A percentile compares a stretch with the other conserved stretches of the same genome.
Conservation (phyloP, 768 basidiomycete species). For the Kwoniella europaea region DNA sequence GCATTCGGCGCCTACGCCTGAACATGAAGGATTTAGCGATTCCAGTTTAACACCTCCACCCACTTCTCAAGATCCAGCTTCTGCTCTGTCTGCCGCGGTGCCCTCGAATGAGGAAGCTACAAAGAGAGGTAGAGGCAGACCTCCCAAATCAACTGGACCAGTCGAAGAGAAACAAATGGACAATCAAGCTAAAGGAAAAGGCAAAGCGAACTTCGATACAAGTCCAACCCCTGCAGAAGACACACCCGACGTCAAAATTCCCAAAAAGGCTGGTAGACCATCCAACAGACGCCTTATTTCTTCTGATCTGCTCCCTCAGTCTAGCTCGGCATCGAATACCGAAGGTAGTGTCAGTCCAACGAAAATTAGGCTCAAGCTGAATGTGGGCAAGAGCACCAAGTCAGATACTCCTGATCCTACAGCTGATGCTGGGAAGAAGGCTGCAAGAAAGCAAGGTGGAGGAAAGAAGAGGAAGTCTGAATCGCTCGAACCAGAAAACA, state of each 20-base stretch:
- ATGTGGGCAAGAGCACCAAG: not conserved
- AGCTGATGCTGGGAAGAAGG: not conserved
- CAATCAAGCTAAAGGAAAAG: constrained; percentile 4
- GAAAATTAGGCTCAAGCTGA: constrained; percentile 14
- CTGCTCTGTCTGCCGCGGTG: not conserved
- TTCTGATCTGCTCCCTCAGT: not conserved
- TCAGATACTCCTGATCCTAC: not conserved
- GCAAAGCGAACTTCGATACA: not conserved
- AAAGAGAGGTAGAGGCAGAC: not conserved
- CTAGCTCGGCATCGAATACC: not conserved
- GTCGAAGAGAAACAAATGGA: not conserved
- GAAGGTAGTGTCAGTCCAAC: constrained; percentile 8
- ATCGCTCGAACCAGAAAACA: constrained; percentile 1
- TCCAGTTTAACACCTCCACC: constrained; percentile 14
- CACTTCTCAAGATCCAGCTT: not conserved
- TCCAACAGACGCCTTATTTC: not conserved
- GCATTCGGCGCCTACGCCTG: not conserved
- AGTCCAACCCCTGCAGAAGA: no score
- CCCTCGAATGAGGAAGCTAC: not conserved
- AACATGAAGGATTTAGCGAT: constrained; percentile 15
- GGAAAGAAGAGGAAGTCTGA: constrained; percentile 15
- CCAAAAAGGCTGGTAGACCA: not conserved
- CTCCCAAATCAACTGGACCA: not conserved
- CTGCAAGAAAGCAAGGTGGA: not conserved
- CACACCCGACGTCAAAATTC: no score